Percentiles rank a stretch among this genome's conserved stretches.
Evolutionary conservation across 2,329 filamentous ascomycete species (phyloP).

Genomic region (Blumeriella jaapii): DNA sequence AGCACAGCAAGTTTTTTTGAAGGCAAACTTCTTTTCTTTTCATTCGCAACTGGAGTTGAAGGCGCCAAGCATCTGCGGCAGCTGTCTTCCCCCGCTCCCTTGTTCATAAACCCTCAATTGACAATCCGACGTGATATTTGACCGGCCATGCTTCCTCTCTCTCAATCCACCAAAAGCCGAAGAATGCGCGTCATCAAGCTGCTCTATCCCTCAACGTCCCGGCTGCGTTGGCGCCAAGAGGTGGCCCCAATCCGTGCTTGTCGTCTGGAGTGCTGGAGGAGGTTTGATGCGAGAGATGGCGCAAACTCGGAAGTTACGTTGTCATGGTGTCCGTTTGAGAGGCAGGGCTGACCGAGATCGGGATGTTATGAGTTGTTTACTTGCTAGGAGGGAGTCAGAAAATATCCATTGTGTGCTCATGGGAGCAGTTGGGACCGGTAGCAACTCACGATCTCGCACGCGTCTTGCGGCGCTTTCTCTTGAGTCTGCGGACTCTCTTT

Average conservation of each 20-base stretch:
- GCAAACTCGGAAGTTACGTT: conserved; percentile 25
- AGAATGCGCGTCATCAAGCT: conserved; percentile 27
- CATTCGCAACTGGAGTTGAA: conserved; percentile 23
- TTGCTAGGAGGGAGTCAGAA: conserved; percentile 28
- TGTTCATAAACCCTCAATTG: conserved; percentile 25
- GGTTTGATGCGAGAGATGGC: conserved; percentile 28
- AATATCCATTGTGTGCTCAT: neutral
- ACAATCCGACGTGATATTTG: conserved; percentile 26
- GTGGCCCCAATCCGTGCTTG: conserved; percentile 22
- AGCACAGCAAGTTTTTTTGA: conserved; percentile 6
- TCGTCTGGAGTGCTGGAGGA: conserved; percentile 27
- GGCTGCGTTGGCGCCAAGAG: conserved; percentile 23
- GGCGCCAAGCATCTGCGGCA: conserved; percentile 26
- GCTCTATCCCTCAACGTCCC: conserved; percentile 27
- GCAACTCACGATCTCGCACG: conserved; percentile 81
- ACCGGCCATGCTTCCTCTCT: conserved; percentile 26
- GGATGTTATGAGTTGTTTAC: conserved; percentile 32
- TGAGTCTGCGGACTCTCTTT: conserved; percentile 98
- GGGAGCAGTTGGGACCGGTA: conserved; percentile 3
- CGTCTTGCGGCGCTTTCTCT: conserved; percentile 99
- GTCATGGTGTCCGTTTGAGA: conserved; percentile 28
- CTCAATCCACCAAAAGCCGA: conserved; percentile 27
- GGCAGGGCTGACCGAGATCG: conserved; percentile 31
- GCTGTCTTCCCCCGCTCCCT: conserved; percentile 23
- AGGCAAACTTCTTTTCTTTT: conserved; percentile 25